phyloP scores from a whole-genome alignment of 2,329 filamentous ascomycete genomes.

The Calonectria fujianensis region DNA sequence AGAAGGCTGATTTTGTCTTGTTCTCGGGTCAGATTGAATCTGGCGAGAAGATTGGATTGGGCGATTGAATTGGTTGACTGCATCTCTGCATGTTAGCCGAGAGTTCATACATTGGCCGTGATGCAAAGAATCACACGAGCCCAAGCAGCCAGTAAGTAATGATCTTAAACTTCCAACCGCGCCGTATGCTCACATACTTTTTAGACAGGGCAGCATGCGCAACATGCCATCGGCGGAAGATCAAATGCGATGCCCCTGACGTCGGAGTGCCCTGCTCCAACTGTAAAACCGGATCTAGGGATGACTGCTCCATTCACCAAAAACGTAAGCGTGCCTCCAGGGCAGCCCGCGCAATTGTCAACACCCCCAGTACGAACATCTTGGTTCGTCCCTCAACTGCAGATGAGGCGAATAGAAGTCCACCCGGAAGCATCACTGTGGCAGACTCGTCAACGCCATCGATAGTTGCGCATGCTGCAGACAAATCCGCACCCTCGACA shows the following conservation, averaged over 20 bases:
- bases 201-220: slow-evolving; percentile 10
- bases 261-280: slow-evolving; percentile 14
- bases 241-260: slow-evolving; percentile 15
- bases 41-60: not conserved
- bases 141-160: slow-evolving; percentile 13
- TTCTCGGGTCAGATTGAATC: not conserved
- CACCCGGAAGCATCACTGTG: not conserved
- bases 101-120: not conserved
- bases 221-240: slow-evolving; percentile 3
- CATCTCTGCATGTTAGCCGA: not conserved
- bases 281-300: slow-evolving; percentile 1
- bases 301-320: slow-evolving; percentile 18
- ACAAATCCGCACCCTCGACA: not conserved
- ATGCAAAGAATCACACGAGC: slow-evolving; percentile 21
- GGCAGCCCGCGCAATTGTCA: not conserved
- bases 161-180: not conserved
- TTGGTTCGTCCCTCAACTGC: not conserved
- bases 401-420: not conserved
- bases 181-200: not conserved
- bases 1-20: not conserved
- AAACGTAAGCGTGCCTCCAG: slow-evolving; percentile 21
- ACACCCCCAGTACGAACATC: not conserved
- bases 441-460: not conserved
- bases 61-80: not conserved
- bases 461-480: not conserved